Evolutionary conservation across 2,329 filamentous ascomycete species (phyloP), one percentile per base, ranked within the genome.

Genomic region (Aspergillus flavus): DNA sequence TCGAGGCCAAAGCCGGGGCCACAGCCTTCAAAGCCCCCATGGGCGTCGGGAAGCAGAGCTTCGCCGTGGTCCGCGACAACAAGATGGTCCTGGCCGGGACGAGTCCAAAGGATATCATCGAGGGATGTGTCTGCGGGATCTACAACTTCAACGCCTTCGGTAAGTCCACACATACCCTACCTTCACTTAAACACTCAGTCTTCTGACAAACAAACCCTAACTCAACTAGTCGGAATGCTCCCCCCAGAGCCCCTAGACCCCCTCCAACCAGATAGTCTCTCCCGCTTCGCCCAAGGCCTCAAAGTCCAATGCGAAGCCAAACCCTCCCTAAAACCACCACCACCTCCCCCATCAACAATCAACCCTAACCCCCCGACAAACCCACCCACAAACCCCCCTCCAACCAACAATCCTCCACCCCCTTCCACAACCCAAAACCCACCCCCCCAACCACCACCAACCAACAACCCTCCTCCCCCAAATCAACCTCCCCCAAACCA

Each of bases 131-230:
- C 16, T 86, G 71, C 39, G 73, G 84, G 4, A 76, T 86, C 54
- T 86, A 86, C 75, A 86, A 86, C 74, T 86, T 83, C 75, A 87
- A 87, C 63, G 80, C 83, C 16, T 86, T 60, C 30, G 58, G 58
- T 60, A 28, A 32, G 58, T 59, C 4, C 11, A 30, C 16, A 3
- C 19, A 36, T 21, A 26, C 23, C 26, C 4, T 14, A 30, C 46
- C 46, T 16, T 52, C 2, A 21, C 6, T 10, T 32, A 4, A 10
- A 3, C 39, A 16, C 6, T 6, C 36, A 30, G 36, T 55, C 52
- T 16, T 4, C 52, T 36, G 10, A 39, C 32, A 19, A 19, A 23
- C 32, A 19, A 10, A 5, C 5, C 2, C n/a, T 32, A n/a, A 16
- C 19, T 36, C 2, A 10, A 11, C 52, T 55, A 55, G 52, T 55